Evolutionary conservation across 345 rosid species (phyloP), one percentile per base, ranked within the genome.

Genomic region (Eucalyptus microcorys): DNA sequence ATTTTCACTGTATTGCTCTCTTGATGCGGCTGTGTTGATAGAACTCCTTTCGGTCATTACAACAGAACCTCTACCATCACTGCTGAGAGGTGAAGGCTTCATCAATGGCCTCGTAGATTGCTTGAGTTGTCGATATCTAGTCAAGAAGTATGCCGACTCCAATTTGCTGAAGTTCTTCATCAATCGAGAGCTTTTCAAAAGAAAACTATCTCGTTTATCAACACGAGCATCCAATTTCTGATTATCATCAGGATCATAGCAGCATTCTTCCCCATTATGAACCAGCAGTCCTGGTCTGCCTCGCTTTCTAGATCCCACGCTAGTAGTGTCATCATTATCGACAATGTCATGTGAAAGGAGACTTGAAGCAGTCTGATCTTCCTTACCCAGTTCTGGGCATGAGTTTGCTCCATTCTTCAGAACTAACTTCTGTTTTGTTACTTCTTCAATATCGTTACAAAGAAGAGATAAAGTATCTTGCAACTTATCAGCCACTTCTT

Each of bases 161-260:
- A 98, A 92, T 92, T 96, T 97, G 96, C 95, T 95, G 89, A 98
- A 95, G 92, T 97, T 98, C 92, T 93, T 94, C 97, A 96, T 96
- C 92, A 98, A 90, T 52, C 97, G 92, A 42, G 98, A 94, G 90
- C 93, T 95, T 92, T 93, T 94, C 76, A 92, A 91, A 86, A 97
- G 94, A 89, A 90, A 83, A 89, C 93, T 94, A 89, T 94, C 96
- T 88, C 89, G 96, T 64, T 92, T 94, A 80, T 93, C 94, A 4
- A 92, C 88, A 81, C 88, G 89, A 50, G 89, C 88, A 90, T 93
- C 93, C 5, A 87, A 92, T 87, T 91, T 91, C 88, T 87, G 92
- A 90, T 50, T 87, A 88, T 90, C 93, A 52, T 92, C 94, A 10
- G 91, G 91, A 92, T 87, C 92, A 90, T 93, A 92, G 88, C 88